Percentiles rank a stretch among this genome's conserved stretches.
phyloP scores from a whole-genome alignment of 176 grass and related monocot genomes.

The Raddia guianensis region DNA sequence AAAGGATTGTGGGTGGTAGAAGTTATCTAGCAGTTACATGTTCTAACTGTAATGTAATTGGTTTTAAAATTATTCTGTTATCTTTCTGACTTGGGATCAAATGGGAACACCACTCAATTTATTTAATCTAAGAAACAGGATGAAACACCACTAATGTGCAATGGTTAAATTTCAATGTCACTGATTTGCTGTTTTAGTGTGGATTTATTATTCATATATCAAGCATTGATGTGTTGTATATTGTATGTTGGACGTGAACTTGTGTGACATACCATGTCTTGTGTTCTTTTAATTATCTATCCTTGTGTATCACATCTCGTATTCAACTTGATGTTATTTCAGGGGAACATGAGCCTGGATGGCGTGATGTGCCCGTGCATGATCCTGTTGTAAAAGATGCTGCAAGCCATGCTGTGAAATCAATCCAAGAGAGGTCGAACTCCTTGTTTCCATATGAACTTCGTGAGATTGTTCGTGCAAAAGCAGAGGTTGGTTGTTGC shows the following conservation, averaged over 20 bases:
- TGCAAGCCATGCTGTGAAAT: constrained; percentile 78
- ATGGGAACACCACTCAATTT: background rate
- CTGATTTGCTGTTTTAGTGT: background rate
- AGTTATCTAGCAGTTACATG: background rate
- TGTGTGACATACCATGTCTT: background rate
- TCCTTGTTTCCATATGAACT: constrained; percentile 79
- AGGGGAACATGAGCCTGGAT: constrained; percentile 70
- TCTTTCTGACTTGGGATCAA: background rate
- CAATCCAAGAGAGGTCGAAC: constrained; percentile 78
- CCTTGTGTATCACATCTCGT: background rate
- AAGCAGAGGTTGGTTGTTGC: constrained; percentile 57
- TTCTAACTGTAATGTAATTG: background rate
- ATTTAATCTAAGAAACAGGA: background rate
- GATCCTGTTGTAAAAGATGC: constrained; percentile 89
- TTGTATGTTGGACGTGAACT: background rate
- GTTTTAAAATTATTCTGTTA: background rate
- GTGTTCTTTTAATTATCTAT: background rate
- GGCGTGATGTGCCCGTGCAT: constrained; percentile 62
- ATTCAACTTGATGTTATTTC: constrained; percentile 27
- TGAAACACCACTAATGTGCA: background rate
- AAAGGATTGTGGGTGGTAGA: background rate
- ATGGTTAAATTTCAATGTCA: background rate
- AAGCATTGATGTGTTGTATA: background rate
- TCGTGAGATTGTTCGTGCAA: constrained; percentile 67
- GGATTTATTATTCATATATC: background rate